A percentile compares a stretch with the other conserved stretches of the same genome.
Evolutionary conservation across 2,329 filamentous ascomycete genomes (phyloP).

Genomic region (Myriangium duriaei): DNA sequence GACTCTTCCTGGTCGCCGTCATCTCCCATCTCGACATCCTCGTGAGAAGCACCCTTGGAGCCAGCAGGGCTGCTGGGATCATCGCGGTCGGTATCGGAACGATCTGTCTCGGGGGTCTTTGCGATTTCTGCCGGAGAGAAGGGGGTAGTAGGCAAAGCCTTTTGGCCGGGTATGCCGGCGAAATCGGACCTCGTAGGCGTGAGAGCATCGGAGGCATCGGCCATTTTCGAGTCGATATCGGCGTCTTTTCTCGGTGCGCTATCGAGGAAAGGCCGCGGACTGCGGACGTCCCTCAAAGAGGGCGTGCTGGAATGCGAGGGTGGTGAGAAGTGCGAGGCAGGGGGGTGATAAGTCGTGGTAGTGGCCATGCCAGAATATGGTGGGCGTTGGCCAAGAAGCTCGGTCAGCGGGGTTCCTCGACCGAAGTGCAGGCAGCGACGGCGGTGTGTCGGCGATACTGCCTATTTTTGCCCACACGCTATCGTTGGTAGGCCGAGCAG

Average conservation of each 20-base stretch:
- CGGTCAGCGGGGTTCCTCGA: no score
- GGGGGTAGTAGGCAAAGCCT: constrained; percentile 32
- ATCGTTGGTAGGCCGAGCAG: no score
- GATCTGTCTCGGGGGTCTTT: constrained; percentile 14
- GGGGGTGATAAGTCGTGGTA: constrained; percentile 7
- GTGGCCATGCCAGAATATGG: constrained; percentile 6
- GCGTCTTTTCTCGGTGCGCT: neutral
- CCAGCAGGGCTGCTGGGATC: constrained; percentile 15
- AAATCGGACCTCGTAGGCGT: constrained; percentile 52
- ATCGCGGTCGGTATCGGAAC: neutral
- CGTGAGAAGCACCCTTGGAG: constrained; percentile 21
- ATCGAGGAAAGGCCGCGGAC: constrained; percentile 1
- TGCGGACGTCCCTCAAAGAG: constrained; percentile 4
- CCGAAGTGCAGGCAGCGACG: no score
- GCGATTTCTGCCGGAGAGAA: constrained; percentile 33
- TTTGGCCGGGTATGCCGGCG: constrained; percentile 33
- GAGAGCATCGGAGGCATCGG: constrained; percentile 16
- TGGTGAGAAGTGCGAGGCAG: constrained; percentile 7
- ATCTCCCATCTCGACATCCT: constrained; percentile 63
- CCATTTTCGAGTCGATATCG: constrained; percentile 1
- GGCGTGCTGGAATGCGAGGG: constrained; percentile 7
- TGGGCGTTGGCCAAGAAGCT: no score
- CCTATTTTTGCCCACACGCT: no score
- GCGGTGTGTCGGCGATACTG: no score
- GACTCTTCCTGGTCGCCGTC: constrained; percentile 46